These are phyloP conservation scores for Microbotryomycetes sp. DNA, from an alignment of 1,284 basidiomycete species.

Conservation along the genomic window DNA sequence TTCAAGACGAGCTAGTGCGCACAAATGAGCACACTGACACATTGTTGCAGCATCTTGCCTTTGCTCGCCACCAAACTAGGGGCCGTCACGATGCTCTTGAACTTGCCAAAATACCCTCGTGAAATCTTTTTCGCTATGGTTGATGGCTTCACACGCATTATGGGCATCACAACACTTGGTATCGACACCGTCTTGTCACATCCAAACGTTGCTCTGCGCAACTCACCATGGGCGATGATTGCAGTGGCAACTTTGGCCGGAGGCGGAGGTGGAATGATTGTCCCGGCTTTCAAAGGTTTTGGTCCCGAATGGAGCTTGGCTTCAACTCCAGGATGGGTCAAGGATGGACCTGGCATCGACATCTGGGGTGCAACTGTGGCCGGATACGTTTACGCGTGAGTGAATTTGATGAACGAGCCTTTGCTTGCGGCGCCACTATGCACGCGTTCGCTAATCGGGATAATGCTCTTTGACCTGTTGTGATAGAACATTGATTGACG, in stretches of 20 bases:
- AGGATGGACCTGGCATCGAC: constrained; percentile 25
- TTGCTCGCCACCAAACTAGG: constrained; percentile 24
- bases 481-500: constrained; percentile 33
- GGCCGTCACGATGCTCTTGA: constrained; percentile 19
- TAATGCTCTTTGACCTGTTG: too few relatives aligned
- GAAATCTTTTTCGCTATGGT: constrained; percentile 29
- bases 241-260: constrained; percentile 28
- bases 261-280: constrained; percentile 30
- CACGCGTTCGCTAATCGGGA: not conserved
- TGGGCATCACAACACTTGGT: constrained; percentile 34
- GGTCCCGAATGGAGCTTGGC: constrained; percentile 30
- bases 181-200: constrained; percentile 31
- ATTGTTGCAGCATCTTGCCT: constrained; percentile 21
- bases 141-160: constrained; percentile 34
- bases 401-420: not conserved
- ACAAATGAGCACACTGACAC: not conserved
- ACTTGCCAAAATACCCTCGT: constrained; percentile 27
- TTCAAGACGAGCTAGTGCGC: not conserved
- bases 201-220: constrained; percentile 28
- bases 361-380: constrained; percentile 32
- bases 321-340: constrained; percentile 23
- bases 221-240: constrained; percentile 31
- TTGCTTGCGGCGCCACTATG: not conserved
- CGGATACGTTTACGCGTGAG: constrained; percentile 33
- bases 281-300: constrained; percentile 26